Base-by-base conservation (phyloP, 1,284 basidiomycete genomes). In the Malassezia cuniculi region DNA sequence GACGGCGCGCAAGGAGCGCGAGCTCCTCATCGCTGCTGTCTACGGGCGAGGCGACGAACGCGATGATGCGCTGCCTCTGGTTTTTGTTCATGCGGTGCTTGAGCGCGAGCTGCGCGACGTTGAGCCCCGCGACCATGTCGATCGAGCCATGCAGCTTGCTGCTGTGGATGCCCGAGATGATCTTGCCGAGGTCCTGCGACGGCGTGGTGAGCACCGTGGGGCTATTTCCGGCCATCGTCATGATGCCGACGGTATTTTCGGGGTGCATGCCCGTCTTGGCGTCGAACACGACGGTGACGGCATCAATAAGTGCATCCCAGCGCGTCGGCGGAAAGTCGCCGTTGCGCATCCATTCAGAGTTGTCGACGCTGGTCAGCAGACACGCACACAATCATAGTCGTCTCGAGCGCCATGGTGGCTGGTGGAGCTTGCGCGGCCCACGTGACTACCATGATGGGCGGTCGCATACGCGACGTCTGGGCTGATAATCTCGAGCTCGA, bases 31-130 rank as follows among this genome's bases (percentile, higher is more conserved):
- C 53, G 3, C 49, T 36, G 33, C 60, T 52, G 11, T 49, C 27
- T 2, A 66, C 48, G 0, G 93, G 93, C 5, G 85, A 89, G 16
- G 80, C 87, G 41, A 90, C 78, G 57, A 97, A 94, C 30, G 85
- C 82, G 57, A 97, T 78, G 54, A 95, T 83, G 28, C 90, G 78
- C 64, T 97, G 90, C 19, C 87, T 79, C 36, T 93, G 81, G 62
- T 87, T 93, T 77, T 97, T 97, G 75, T 97, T 94, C 71, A 90
- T 85, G 45, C 93, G 75, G 68, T 99, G 90, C 70, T 97, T 99
- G 46, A 99, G 75, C 0, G 93, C 89, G 31, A 97, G 80, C 66
- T 66, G 44, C 0, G 90, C 89, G 32, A 95, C 79, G 50, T 85
- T 81, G 60, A 97, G 81, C 7, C 85, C 81, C 3, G 87, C 95